A percentile compares a stretch with the other conserved stretches of the same genome.
These are phyloP conservation scores for Trametes villosa DNA, from an alignment of 768 basidiomycete genomes.

Conservation along the genomic window DNA sequence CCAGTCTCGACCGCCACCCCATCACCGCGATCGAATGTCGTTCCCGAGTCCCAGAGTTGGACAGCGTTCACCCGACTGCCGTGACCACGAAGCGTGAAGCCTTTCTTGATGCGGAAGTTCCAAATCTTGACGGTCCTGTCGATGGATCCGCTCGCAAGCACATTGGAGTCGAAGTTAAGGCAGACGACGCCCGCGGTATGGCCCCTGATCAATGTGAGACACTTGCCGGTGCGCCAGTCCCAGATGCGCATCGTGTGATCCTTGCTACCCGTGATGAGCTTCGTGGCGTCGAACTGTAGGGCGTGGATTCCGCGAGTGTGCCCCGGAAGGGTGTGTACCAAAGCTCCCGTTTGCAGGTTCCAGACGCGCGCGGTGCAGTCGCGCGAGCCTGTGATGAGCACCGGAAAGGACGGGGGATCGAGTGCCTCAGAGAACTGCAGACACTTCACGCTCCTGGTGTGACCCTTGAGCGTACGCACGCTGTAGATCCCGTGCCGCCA, in stretches of 20 bases:
- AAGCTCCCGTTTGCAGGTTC: conserved; percentile 94
- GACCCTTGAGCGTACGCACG: conserved; percentile 85
- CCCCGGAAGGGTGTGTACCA: conserved; percentile 82
- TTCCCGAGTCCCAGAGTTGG: conserved; percentile 81
- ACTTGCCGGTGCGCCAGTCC: conserved; percentile 92
- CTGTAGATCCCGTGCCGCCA: conserved; percentile 93
- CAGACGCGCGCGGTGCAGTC: conserved; percentile 94
- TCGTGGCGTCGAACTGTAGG: conserved; percentile 93
- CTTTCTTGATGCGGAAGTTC: conserved; percentile 90
- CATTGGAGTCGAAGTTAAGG: conserved; percentile 88
- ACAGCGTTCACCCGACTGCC: conserved; percentile 97
- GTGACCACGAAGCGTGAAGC: conserved; percentile 92
- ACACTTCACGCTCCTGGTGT: conserved; percentile 97
- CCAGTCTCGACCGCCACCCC: conserved; percentile 2
- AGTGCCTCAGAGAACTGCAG: conserved; percentile 91
- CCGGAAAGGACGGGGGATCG: conserved; percentile 81
- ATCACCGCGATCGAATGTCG: conserved; percentile 23
- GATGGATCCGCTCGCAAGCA: conserved; percentile 90
- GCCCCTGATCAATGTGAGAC: conserved; percentile 85
- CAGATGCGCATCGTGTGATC: conserved; percentile 94
- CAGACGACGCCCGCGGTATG: conserved; percentile 92
- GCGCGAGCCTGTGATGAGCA: conserved; percentile 97
- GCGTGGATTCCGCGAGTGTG: conserved; percentile 92
- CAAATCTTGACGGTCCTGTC: conserved; percentile 95
- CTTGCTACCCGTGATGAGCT: conserved; percentile 96